Evolutionary conservation across 1,139 yeast genomes (phyloP).

Genomic region (Zygosaccharomyces sapae): DNA sequence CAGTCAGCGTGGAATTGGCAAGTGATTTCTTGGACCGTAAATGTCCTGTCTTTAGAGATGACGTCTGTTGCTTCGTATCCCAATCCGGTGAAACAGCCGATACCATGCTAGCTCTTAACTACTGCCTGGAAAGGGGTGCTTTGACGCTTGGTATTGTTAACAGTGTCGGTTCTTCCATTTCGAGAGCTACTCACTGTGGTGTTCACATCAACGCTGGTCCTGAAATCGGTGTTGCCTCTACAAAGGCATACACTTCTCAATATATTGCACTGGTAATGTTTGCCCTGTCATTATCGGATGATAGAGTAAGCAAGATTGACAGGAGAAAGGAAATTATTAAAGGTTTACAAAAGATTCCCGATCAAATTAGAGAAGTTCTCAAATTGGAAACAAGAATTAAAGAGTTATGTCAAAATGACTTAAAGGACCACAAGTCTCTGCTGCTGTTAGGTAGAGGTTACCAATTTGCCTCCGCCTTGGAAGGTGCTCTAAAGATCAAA

Average conservation of each 20-base stretch:
- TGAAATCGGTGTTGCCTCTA: constrained; percentile 99
- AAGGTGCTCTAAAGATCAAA: constrained; percentile 96
- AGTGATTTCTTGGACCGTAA: constrained; percentile 94
- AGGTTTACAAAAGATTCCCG: constrained; percentile 80
- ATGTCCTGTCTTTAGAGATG: constrained; percentile 97
- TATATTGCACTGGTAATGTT: constrained; percentile 96
- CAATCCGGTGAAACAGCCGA: constrained; percentile 99
- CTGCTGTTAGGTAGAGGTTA: constrained; percentile 94
- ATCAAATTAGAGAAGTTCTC: constrained; percentile 76
- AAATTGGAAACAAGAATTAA: constrained; percentile 70
- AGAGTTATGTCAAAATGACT: constrained; percentile 63
- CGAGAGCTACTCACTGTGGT: constrained; percentile 97
- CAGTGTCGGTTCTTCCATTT: constrained; percentile 93
- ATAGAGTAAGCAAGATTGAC: constrained; percentile 66
- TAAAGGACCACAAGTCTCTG: constrained; percentile 80
- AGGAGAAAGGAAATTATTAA: constrained; percentile 85
- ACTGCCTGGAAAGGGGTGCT: constrained; percentile 96
- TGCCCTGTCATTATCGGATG: constrained; percentile 90
- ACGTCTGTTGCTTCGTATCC: constrained; percentile 94
- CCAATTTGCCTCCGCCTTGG: constrained; percentile 95
- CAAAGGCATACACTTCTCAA: constrained; percentile 98
- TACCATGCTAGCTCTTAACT: constrained; percentile 92
- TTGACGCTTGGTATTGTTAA: constrained; percentile 94
- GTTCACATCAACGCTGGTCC: constrained; percentile 99
- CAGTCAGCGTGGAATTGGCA: constrained; percentile 93